A percentile compares a stretch with the other conserved stretches of the same genome.
These are phyloP conservation scores for Pisolithus thermaeus DNA, from an alignment of 1,284 basidiomycete genomes.

Conservation along the genomic window DNA sequence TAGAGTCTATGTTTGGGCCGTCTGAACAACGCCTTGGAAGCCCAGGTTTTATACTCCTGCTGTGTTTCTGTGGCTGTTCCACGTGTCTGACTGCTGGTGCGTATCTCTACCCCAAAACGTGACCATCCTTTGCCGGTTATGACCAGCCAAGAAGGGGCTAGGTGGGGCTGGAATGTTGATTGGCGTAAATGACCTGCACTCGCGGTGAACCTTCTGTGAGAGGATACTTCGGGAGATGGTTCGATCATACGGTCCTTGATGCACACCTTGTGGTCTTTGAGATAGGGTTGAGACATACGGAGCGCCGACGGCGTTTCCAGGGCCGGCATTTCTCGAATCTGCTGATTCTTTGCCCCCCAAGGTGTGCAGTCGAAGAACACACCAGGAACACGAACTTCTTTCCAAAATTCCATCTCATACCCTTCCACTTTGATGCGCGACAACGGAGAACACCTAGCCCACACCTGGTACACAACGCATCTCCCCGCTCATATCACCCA, in stretches of 20 bases:
- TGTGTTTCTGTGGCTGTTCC: neutral
- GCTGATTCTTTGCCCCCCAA: no score
- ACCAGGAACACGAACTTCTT: no score
- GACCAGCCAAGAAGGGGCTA: neutral
- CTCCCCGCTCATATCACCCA: neutral
- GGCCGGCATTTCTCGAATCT: neutral
- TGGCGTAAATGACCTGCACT: neutral
- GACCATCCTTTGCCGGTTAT: neutral
- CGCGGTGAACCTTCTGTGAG: neutral
- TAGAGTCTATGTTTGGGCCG: neutral
- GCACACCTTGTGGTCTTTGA: neutral
- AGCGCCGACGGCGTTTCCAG: neutral
- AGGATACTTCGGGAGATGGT: neutral
- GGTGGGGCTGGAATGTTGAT: neutral
- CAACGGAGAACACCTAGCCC: neutral
- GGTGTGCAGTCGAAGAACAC: no score
- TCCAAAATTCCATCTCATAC: no score
- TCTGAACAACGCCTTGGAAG: neutral
- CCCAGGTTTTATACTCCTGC: neutral
- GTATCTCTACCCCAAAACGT: neutral
- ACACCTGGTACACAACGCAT: neutral
- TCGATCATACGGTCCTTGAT: neutral
- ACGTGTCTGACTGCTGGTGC: neutral
- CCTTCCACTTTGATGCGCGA: neutral
- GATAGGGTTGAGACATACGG: no score